phyloP scores from a whole-genome alignment of 306 rosid species.

The Hippophae gyantsensis region DNA sequence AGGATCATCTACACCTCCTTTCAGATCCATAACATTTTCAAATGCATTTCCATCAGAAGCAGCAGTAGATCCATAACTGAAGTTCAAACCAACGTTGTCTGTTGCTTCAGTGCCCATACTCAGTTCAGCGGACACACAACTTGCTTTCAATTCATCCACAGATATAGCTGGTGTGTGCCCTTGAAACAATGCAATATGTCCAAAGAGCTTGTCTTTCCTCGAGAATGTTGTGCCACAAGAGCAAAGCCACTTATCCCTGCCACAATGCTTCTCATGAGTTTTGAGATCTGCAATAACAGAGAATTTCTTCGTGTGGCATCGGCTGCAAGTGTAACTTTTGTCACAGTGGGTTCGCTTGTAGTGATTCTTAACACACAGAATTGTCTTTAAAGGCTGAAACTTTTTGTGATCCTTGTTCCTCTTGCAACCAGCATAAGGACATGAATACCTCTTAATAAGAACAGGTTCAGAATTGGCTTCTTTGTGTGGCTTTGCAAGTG shows the following conservation, averaged over 20 bases:
- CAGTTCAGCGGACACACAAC: slow-evolving; percentile 25
- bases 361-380: slow-evolving; percentile 93
- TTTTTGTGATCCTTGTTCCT: slow-evolving; percentile 91
- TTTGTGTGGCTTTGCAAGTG: slow-evolving; percentile 84
- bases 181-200: slow-evolving; percentile 94
- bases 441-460: slow-evolving; percentile 87
- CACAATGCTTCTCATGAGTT: slow-evolving; percentile 98
- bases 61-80: slow-evolving; percentile 42
- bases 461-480: slow-evolving; percentile 52
- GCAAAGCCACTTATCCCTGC: slow-evolving; percentile 96
- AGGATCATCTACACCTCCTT: slow-evolving; percentile 67
- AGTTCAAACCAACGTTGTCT: slow-evolving; percentile 36
- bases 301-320: slow-evolving; percentile 88
- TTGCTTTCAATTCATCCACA: slow-evolving; percentile 52
- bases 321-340: slow-evolving; percentile 89
- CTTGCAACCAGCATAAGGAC: slow-evolving; percentile 89
- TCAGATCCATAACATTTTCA: slow-evolving; percentile 42
- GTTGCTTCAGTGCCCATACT: slow-evolving; percentile 34
- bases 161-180: slow-evolving; percentile 98
- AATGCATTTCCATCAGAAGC: slow-evolving; percentile 32
- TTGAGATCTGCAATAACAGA: slow-evolving; percentile 96
- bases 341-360: slow-evolving; percentile 98
- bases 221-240: slow-evolving; percentile 99
- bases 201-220: slow-evolving; percentile 98
- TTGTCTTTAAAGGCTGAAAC: slow-evolving; percentile 90